Percentiles rank a stretch among this genome's conserved stretches.
These are phyloP conservation scores for Sisymbrium irio DNA, from an alignment of 345 rosid genomes.

Conservation along the genomic window DNA sequence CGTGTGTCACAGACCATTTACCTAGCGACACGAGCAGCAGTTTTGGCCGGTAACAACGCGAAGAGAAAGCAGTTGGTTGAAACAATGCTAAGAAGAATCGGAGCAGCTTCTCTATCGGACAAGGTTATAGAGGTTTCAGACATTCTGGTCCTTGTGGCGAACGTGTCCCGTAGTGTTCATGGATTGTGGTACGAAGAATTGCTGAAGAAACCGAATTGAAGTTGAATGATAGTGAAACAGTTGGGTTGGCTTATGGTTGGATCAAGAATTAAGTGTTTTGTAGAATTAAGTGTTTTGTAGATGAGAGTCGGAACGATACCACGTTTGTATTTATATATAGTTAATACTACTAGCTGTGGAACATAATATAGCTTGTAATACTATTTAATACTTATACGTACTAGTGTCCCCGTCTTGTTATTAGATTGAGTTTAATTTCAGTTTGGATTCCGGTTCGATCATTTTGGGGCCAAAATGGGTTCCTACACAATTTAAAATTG, in stretches of 20 bases:
- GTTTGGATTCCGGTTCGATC: background rate
- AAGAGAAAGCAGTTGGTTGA: slow-evolving; percentile 54
- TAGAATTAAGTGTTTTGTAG: slow-evolving; percentile 1
- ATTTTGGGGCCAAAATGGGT: background rate
- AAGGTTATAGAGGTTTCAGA: slow-evolving; percentile 66
- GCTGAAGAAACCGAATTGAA: no score
- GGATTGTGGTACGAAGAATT: slow-evolving; percentile 51
- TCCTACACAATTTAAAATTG: background rate
- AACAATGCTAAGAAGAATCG: slow-evolving; percentile 52
- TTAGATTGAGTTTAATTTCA: background rate
- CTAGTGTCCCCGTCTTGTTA: background rate
- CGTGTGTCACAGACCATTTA: slow-evolving; percentile 69
- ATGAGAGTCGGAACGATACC: background rate
- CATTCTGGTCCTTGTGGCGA: slow-evolving; percentile 57
- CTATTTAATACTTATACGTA: background rate
- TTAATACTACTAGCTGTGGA: background rate
- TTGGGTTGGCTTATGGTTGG: background rate
- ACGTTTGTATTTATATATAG: slow-evolving; percentile 8
- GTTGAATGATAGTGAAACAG: background rate
- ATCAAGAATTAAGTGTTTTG: background rate
- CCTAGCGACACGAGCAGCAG: slow-evolving; percentile 61
- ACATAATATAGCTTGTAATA: background rate
- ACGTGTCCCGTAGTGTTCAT: slow-evolving; percentile 60
- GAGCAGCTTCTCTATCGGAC: slow-evolving; percentile 52
- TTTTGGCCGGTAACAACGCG: slow-evolving; percentile 59